Conservation (phyloP, 1,284 basidiomycete species). For the Puccinia sorghi region DNA sequence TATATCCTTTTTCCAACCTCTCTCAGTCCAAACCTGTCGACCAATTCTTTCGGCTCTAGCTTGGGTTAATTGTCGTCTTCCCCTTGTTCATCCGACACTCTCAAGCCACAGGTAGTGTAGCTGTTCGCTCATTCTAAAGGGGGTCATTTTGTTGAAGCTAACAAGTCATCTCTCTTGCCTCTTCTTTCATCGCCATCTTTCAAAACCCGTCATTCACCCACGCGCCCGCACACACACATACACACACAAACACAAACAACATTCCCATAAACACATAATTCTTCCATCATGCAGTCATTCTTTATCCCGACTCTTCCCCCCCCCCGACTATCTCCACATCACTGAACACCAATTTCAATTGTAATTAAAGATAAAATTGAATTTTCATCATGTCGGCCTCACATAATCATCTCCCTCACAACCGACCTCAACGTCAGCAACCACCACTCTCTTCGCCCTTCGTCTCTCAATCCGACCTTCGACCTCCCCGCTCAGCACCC, state of each 20-base stretch:
- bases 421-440: constrained; percentile 30
- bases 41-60: constrained; percentile 2
- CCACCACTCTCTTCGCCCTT: constrained; percentile 27
- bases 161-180: neutral
- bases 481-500: constrained; percentile 15
- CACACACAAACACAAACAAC: neutral
- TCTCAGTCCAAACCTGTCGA: neutral
- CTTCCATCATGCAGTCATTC: neutral
- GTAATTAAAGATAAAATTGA: neutral
- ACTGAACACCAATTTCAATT: neutral
- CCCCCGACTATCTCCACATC: neutral
- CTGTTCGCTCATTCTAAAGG: neutral
- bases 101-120: constrained; percentile 1
- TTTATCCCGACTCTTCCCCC: neutral
- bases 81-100: neutral
- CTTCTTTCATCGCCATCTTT: neutral
- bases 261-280: too few relatives aligned
- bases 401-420: constrained; percentile 22
- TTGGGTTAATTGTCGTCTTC: neutral
- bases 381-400: constrained; percentile 24
- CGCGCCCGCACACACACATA: neutral
- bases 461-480: constrained; percentile 24
- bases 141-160: neutral
- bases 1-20: too few relatives aligned
- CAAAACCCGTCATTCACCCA: neutral